These are phyloP conservation scores for Aschersonia sp. DNA, from an alignment of 2,329 filamentous ascomycete genomes.

Conservation along the genomic window DNA sequence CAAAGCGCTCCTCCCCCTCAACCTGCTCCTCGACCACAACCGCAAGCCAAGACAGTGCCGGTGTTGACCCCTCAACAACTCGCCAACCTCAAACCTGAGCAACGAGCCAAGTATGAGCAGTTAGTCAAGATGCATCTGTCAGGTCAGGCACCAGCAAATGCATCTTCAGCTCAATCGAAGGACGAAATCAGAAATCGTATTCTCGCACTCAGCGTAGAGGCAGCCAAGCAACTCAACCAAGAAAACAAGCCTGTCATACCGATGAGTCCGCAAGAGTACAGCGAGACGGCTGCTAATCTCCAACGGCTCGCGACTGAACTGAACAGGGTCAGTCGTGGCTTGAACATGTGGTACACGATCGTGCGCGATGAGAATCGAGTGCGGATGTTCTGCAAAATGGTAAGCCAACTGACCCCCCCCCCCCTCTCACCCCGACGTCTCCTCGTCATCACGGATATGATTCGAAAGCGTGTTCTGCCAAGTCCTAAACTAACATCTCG, in stretches of 20 bases:
- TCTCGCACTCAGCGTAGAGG: constrained; percentile 22
- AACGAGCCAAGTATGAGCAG: constrained; percentile 29
- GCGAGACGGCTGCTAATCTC: constrained; percentile 29
- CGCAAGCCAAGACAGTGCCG: constrained; percentile 9
- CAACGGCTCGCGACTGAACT: constrained; percentile 25
- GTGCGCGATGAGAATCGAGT: constrained; percentile 35
- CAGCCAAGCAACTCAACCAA: constrained; percentile 20
- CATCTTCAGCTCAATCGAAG: constrained; percentile 3
- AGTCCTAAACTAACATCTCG: constrained; percentile 14
- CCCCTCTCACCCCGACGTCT: background rate
- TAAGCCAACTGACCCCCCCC: constrained; percentile 18
- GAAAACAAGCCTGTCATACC: constrained; percentile 29
- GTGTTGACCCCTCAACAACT: constrained; percentile 18
- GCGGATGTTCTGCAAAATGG: constrained; percentile 36
- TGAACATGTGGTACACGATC: constrained; percentile 32
- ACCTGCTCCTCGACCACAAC: constrained; percentile 12
- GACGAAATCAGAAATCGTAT: constrained; percentile 17
- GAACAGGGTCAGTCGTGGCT: constrained; percentile 25
- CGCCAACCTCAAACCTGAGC: constrained; percentile 27
- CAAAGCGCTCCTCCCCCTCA: constrained; percentile 6
- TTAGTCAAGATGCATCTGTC: constrained; percentile 15
- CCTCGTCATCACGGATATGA: background rate
- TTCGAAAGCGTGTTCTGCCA: too few relatives aligned
- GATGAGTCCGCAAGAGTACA: constrained; percentile 29
- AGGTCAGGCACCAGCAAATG: constrained; percentile 5